A percentile compares a stretch with the other conserved stretches of the same genome.
These are phyloP conservation scores for Trebouxia sp. DNA, from an alignment of 139 green algal genomes.

Conservation along the genomic window DNA sequence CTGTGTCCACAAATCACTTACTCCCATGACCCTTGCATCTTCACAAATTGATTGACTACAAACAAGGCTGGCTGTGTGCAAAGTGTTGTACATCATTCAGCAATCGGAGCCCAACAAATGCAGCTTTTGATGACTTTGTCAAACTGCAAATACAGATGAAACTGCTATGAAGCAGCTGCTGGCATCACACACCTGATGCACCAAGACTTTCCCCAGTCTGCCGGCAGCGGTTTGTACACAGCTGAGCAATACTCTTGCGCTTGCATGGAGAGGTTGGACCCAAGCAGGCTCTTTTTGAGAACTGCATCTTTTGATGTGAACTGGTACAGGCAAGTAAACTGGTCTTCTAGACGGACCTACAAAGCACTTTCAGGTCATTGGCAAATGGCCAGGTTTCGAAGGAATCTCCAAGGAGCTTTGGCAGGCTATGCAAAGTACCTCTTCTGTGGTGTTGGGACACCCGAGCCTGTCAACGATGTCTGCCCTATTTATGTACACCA, in stretches of 20 bases:
- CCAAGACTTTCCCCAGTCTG: neutral
- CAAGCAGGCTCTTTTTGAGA: too few relatives aligned
- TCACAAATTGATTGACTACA: too few relatives aligned
- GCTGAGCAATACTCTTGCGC: neutral
- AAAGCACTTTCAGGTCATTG: neutral
- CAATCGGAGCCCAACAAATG: too few relatives aligned
- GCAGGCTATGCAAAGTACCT: neutral
- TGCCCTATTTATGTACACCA: neutral
- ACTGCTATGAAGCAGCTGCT: neutral
- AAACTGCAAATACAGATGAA: neutral
- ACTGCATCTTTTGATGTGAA: too few relatives aligned
- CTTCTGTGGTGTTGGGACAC: neutral
- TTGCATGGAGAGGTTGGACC: neutral
- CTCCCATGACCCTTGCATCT: too few relatives aligned
- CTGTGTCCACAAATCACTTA: too few relatives aligned
- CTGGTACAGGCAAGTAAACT: neutral
- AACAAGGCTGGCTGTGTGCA: too few relatives aligned
- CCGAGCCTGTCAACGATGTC: neutral
- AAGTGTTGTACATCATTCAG: too few relatives aligned
- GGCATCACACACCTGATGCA: constrained; percentile 5
- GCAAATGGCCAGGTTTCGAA: neutral
- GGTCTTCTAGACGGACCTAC: neutral
- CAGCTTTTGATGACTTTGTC: too few relatives aligned
- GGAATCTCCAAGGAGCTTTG: neutral
- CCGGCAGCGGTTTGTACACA: neutral